Conservation (phyloP, 805 yeast species). For the Saccharomyces mikatae region DNA sequence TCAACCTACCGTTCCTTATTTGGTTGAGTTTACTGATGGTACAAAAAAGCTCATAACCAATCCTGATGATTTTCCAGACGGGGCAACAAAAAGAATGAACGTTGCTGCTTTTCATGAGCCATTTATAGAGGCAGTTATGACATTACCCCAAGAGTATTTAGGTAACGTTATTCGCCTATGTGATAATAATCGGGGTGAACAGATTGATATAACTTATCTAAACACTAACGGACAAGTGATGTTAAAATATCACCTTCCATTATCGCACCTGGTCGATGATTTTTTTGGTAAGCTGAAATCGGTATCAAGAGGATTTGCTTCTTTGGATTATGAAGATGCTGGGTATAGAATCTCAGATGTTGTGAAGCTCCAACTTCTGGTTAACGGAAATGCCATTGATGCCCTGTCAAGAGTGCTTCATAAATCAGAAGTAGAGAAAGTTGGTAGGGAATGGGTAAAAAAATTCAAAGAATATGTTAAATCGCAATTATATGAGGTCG, state of each 20-base stretch:
- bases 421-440: slow-evolving; percentile 57
- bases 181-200: slow-evolving; percentile 76
- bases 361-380: slow-evolving; percentile 79
- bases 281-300: slow-evolving; percentile 92
- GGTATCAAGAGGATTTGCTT: slow-evolving; percentile 84
- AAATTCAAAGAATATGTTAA: slow-evolving; percentile 71
- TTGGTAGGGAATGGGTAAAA: slow-evolving; percentile 76
- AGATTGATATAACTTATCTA: slow-evolving; percentile 67
- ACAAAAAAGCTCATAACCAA: slow-evolving; percentile 62
- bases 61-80: slow-evolving; percentile 83
- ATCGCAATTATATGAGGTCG: slow-evolving; percentile 84
- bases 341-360: slow-evolving; percentile 78
- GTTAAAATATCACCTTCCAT: slow-evolving; percentile 71
- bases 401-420: slow-evolving; percentile 91
- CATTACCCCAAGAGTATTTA: slow-evolving; percentile 81
- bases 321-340: slow-evolving; percentile 88
- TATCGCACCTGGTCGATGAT: slow-evolving; percentile 87
- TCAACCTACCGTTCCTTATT: slow-evolving; percentile 93
- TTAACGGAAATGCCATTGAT: slow-evolving; percentile 83
- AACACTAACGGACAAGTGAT: slow-evolving; percentile 69
- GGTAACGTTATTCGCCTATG: slow-evolving; percentile 84
- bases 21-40: slow-evolving; percentile 61
- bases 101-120: slow-evolving; percentile 64
- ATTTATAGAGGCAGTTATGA: slow-evolving; percentile 80
- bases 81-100: slow-evolving; percentile 20